Evolutionary conservation across 306 rosid genomes (phyloP).

Genomic region (peach (Prunus persica)): DNA sequence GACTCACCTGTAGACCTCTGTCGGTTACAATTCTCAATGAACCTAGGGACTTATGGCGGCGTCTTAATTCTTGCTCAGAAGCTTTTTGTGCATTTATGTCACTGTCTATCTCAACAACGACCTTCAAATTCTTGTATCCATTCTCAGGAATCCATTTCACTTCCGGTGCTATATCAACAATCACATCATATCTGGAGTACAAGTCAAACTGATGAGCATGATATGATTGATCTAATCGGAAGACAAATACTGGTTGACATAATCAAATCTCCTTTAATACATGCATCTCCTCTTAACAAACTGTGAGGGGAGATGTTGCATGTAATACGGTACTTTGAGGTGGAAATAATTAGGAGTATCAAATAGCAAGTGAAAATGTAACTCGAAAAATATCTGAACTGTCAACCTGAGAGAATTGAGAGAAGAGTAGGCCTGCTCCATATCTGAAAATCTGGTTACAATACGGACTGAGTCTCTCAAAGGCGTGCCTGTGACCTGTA

Average conservation of each 20-base stretch:
- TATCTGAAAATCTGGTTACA: conserved; percentile 62
- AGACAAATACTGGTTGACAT: conserved; percentile 15
- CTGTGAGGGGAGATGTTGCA: neutral
- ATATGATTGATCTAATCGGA: conserved; percentile 22
- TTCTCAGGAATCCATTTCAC: conserved; percentile 78
- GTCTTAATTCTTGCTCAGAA: conserved; percentile 64
- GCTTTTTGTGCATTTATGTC: conserved; percentile 70
- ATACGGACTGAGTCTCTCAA: conserved; percentile 80
- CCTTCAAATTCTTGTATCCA: conserved; percentile 79
- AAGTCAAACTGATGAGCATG: conserved; percentile 30
- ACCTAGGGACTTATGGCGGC: conserved; percentile 77
- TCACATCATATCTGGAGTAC: conserved; percentile 71
- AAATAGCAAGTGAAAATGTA: conserved; percentile 17
- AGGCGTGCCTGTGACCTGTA: conserved; percentile 72
- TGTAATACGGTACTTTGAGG: neutral
- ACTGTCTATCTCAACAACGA: conserved; percentile 75
- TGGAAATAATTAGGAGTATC: conserved; percentile 1
- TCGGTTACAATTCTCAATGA: conserved; percentile 65
- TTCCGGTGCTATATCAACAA: conserved; percentile 84
- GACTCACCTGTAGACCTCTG: conserved; percentile 85
- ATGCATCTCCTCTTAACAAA: neutral
- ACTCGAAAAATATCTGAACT: conserved; percentile 11
- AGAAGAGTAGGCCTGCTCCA: conserved; percentile 78
- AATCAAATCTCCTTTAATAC: neutral
- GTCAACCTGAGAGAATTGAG: conserved; percentile 65